Evolutionary conservation across 1,284 basidiomycete species (phyloP).

Genomic region (Cerrena zonata): DNA sequence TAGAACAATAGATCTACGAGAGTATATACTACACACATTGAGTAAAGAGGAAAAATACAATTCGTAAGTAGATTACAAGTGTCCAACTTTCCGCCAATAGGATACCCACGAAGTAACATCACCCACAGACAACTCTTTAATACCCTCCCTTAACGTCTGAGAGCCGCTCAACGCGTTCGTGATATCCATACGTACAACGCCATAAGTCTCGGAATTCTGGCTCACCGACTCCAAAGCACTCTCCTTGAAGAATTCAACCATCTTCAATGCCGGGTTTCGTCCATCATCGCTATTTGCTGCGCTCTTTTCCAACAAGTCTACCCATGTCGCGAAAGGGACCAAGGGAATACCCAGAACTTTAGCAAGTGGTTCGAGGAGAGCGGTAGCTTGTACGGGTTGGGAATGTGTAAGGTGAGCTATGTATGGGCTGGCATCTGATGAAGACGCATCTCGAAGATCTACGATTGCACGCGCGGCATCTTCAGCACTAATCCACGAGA

Average conservation of each 20-base stretch:
- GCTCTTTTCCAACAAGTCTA: constrained; percentile 21
- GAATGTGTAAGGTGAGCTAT: constrained; percentile 16
- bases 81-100: constrained; percentile 12
- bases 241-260: constrained; percentile 26
- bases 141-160: background rate
- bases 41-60: no score
- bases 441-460: constrained; percentile 15
- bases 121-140: constrained; percentile 1
- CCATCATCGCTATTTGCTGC: constrained; percentile 5
- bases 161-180: constrained; percentile 7
- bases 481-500: constrained; percentile 19
- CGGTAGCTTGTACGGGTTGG: constrained; percentile 9
- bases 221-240: background rate
- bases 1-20: no score
- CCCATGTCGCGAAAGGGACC: constrained; percentile 27
- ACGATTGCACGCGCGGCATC: constrained; percentile 15
- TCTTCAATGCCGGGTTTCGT: constrained; percentile 26
- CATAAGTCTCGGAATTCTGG: background rate
- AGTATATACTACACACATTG: no score
- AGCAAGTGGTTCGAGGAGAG: constrained; percentile 15
- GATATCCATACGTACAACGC: background rate
- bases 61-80: background rate
- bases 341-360: constrained; percentile 18
- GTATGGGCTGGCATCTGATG: background rate
- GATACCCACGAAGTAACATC: constrained; percentile 10